These are phyloP conservation scores for Tuber borchii DNA, from an alignment of 495 filamentous ascomycete species.

Conservation along the genomic window DNA sequence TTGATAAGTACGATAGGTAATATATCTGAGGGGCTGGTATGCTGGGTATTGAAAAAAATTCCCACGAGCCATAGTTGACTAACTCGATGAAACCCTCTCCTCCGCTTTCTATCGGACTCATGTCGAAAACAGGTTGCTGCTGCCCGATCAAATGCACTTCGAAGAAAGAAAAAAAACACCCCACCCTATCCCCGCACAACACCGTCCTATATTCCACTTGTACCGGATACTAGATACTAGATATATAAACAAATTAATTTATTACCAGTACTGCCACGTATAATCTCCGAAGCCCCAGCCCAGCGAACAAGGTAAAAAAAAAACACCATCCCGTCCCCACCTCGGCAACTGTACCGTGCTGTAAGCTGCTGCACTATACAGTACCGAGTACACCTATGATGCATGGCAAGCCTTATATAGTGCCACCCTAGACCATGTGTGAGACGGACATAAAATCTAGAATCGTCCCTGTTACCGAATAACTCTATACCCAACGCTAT, in stretches of 20 bases:
- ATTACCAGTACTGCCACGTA: neutral
- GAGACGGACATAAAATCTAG: constrained; percentile 1
- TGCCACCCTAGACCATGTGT: neutral
- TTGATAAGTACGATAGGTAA: neutral
- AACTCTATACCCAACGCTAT: neutral
- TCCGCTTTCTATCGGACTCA: neutral
- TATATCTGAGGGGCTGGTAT: neutral
- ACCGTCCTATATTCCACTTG: neutral
- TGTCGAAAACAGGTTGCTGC: neutral
- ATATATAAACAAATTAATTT: neutral
- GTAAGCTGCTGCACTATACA: neutral
- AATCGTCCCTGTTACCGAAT: neutral
- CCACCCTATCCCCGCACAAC: neutral
- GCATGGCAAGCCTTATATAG: neutral
- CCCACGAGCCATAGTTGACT: neutral
- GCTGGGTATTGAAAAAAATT: neutral
- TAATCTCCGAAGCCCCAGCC: neutral
- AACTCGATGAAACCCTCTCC: neutral
- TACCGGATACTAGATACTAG: neutral
- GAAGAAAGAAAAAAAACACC: neutral
- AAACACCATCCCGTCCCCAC: neutral
- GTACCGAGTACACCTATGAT: neutral
- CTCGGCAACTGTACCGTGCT: neutral
- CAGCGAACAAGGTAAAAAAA: neutral
- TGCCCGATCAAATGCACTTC: neutral